Base-by-base conservation (phyloP, 2,329 filamentous ascomycete species). In the Fusarium sp. region DNA sequence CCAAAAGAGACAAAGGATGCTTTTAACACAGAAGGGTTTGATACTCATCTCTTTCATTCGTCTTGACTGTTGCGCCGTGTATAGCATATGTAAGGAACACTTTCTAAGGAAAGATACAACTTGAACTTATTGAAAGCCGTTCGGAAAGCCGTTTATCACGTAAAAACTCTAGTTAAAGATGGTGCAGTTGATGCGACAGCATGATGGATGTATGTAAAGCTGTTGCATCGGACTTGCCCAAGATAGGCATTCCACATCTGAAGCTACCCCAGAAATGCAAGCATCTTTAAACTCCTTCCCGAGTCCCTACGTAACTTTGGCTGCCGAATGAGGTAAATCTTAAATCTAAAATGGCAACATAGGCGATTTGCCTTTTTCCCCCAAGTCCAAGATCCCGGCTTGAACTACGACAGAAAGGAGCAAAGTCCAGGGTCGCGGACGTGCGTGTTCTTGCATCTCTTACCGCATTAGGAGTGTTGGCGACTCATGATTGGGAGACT, bases 1-100 rank as follows among this genome's bases (percentile, higher is more conserved):
- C 62, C 59, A 66, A 66, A 73, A 74, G 68, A 73, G 70, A 73
- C 62, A 64, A 74, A 64, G 72, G 69, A 72, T 65, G 62, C 59
- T 69, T 74, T 67, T 52, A 49, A 65, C 53, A 51, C 54, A 58
- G 22, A 39, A 63, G 58, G 47, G 59, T 64, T 31, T 57, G 44
- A 60, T 49, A 43, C 49, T 44, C 38, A 38, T 13, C 31, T 38
- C 17, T 42, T 62, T 45, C 49, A 50, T 45, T 44, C 31, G 28
- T 24, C 24, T 52, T 46, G 54, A 53, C 42, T 47, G 36, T 40
- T 34, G 22, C 39, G 50, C 39, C 45, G 17, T 49, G 57, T 22
- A 34, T 33, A 52, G 42, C 22, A 46, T n/a, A 26, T 21, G 46
- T 39, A 44, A 71, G 26, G 28, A 46, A 57, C 49, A 36, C 26